Base-by-base conservation (phyloP, 2,329 filamentous ascomycete species). In the Fusarium pilosicola region DNA sequence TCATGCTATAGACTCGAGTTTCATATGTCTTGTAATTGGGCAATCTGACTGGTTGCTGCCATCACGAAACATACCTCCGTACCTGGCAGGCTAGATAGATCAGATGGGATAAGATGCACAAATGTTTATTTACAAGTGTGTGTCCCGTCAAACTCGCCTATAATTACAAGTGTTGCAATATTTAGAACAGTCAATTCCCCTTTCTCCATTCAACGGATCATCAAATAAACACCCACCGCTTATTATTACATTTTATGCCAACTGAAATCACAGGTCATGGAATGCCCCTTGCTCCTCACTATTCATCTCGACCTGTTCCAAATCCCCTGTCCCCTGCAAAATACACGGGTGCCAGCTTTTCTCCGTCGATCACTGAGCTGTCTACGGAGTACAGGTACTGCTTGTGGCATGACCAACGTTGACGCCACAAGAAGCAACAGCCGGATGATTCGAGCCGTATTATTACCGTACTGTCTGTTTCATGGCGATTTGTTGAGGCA, bases 181-280 rank as follows among this genome's bases (percentile, higher is more conserved):
- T 48, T 46, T 45, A 57, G 48, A 51, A 34, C 46, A 32, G 48
- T 32, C 61, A 68, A 57, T 63, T 57, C 62, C 62, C 62, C 56
- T 62, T 71, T 45, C 42, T 60, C 41, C 38, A 38, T 58, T 65
- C 41, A 62, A 63, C 63, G 62, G 44, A 49, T 28, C 64, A 30
- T 60, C 26, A 39, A 54, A 58, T 41, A 45, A 54, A 61, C 61
- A 67, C 66, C 67, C 73, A 70, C 65, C 55, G 51, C 63, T 70
- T 64, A 72, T 72, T 64, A 74, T 76, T 76, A 63, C 69, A 68
- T 65, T 51, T 74, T 76, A 77, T 77, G 73, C 70, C 64, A 55
- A 52, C 62, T 58, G 63, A 62, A 49, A 34, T 61, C 63, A 68
- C 26, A 49, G 65, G 38, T 62, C 63, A 68, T 68, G 22, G 28